A percentile compares a stretch with the other conserved stretches of the same genome.
These are phyloP conservation scores for Pyrenochaeta sp. DNA, from an alignment of 2,329 filamentous ascomycete species.

Conservation along the genomic window DNA sequence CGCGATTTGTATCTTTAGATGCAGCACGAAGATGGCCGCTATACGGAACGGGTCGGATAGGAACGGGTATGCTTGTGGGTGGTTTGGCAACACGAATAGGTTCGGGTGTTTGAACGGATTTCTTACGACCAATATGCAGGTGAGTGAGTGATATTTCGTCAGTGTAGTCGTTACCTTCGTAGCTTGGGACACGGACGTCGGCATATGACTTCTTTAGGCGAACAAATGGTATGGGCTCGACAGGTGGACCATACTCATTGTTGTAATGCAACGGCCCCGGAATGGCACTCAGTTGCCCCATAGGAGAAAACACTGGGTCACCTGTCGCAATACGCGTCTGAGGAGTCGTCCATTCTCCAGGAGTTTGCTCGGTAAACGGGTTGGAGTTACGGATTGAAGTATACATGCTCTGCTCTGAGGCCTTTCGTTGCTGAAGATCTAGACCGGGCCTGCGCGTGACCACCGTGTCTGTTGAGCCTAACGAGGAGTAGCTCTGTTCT, in stretches of 20 bases:
- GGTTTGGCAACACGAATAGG: slow-evolving; percentile 3
- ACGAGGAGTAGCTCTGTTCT: not conserved
- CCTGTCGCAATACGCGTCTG: slow-evolving; percentile 1
- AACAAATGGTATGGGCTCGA: not conserved
- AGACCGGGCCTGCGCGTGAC: slow-evolving; percentile 13
- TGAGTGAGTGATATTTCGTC: slow-evolving; percentile 29
- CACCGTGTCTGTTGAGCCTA: slow-evolving; percentile 2
- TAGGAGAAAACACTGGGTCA: slow-evolving; percentile 20
- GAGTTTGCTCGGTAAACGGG: slow-evolving; percentile 16
- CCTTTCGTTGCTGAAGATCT: slow-evolving; percentile 5
- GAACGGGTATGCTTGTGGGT: slow-evolving; percentile 27
- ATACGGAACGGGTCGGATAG: slow-evolving; percentile 25
- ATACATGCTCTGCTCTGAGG: slow-evolving; percentile 26
- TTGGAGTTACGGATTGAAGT: slow-evolving; percentile 24
- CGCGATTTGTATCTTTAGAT: slow-evolving; percentile 8
- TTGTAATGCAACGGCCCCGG: slow-evolving; percentile 22
- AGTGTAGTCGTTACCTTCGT: slow-evolving; percentile 34
- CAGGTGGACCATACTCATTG: not conserved
- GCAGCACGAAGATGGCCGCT: slow-evolving; percentile 15
- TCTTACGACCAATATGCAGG: slow-evolving; percentile 13
- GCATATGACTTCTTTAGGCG: slow-evolving; percentile 2
- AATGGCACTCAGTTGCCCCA: slow-evolving; percentile 27
- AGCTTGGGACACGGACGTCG: slow-evolving; percentile 29
- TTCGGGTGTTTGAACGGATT: slow-evolving; percentile 2
- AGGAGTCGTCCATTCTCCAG: not conserved